These are phyloP conservation scores for Cystobasidium sp. DNA, from an alignment of 1,284 basidiomycete genomes.

Conservation along the genomic window DNA sequence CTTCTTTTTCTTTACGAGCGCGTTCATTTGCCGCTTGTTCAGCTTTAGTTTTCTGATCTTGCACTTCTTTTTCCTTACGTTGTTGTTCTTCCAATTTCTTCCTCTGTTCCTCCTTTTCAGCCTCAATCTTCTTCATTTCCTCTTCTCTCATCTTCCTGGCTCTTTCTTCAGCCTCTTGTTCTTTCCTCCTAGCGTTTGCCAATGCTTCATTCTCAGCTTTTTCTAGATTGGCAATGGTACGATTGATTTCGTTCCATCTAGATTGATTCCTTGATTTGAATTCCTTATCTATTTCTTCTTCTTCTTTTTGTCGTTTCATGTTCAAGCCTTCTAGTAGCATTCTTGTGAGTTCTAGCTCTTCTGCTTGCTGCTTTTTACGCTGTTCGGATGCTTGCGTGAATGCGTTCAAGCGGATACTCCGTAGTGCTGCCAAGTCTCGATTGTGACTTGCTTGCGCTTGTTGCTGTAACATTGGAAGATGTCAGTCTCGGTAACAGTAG, in stretches of 20 bases:
- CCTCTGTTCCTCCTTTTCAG: slow-evolving; percentile 26
- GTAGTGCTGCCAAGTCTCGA: slow-evolving; percentile 35
- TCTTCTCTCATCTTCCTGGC: slow-evolving; percentile 39
- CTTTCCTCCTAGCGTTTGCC: slow-evolving; percentile 37
- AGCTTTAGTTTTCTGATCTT: slow-evolving; percentile 23
- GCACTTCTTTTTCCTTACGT: slow-evolving; percentile 42
- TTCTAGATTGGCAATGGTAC: slow-evolving; percentile 48
- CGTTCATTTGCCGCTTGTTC: slow-evolving; percentile 32
- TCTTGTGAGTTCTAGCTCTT: slow-evolving; percentile 44
- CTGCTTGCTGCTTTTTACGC: background rate
- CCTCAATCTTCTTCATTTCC: slow-evolving; percentile 49
- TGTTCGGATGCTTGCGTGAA: slow-evolving; percentile 35
- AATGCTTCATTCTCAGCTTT: slow-evolving; percentile 33
- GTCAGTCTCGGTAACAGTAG: background rate
- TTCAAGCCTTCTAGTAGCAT: slow-evolving; percentile 46
- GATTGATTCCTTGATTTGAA: slow-evolving; percentile 49
- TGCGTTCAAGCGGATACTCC: slow-evolving; percentile 41
- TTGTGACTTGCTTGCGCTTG: slow-evolving; percentile 39
- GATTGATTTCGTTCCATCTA: slow-evolving; percentile 40
- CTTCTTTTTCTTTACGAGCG: slow-evolving; percentile 44
- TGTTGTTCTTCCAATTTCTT: slow-evolving; percentile 51
- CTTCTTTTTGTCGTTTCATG: slow-evolving; percentile 41
- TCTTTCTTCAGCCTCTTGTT: slow-evolving; percentile 45
- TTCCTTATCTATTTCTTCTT: slow-evolving; percentile 46
- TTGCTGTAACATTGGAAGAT: slow-evolving; percentile 19